Evolutionary conservation across 805 yeast genomes (phyloP), one percentile per base, ranked within the genome.

Genomic region (Grigorovia yakushimaensis): DNA sequence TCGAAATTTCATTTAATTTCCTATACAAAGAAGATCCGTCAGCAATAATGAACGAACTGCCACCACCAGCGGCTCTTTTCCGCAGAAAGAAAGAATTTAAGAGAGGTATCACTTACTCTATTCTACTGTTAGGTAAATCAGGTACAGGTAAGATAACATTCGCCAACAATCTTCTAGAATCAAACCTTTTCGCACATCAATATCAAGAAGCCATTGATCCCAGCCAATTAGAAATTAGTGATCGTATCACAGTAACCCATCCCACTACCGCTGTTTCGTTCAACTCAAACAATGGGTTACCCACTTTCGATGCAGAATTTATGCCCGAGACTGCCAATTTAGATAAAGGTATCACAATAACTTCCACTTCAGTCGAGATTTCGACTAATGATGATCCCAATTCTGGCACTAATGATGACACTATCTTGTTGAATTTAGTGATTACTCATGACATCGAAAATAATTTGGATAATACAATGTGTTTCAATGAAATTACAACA

Each of bases 71-170:
- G 15, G 49, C 43, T 43, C 53, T 65, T 44, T 54, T 65, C 24
- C 74, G 78, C 56, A 72, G 78, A 51, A 77, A 76, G 60, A 82
- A 80, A 60, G 89, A 84, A 56, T 76, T 79, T 53, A 81, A 77
- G 58, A 80, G 84, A 57, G 88, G 87, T 37, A 73, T 83, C 58
- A 79, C 82, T 52, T 84, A 84, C 68, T 79, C 88, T 38, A 69
- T 84, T 56, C 73, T 84, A 79, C 74, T 82, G 17, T 78, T 81
- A 21, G 94, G 94, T 18, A 77, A 78, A 42, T 74, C 80, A 51
- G 91, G 91, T 17, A 76, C 86, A 0, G 94, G 94, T 10, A 84
- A 84, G 60, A 78, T 89, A 19, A 79, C 91, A 0, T 84, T 84
- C 58, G 71, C 84, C 51, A 84, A 84, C 58, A 74, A 84, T 41